Conservation (phyloP, 352 stramenopile genomes). For the Globisporangium apiculatum region DNA sequence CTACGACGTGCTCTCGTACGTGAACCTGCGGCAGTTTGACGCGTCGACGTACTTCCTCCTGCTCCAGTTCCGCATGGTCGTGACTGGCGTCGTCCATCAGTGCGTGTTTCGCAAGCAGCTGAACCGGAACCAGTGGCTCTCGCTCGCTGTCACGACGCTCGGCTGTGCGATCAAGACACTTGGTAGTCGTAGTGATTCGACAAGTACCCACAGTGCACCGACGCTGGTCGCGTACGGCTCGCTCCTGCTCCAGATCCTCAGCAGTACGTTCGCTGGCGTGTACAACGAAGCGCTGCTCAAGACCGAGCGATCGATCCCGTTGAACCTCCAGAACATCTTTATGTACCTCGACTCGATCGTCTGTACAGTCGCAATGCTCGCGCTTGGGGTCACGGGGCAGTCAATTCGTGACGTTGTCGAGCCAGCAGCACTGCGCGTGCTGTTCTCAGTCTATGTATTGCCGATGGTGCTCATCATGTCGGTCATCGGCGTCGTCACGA, state of each 20-base stretch:
- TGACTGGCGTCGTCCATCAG: conserved; percentile 72
- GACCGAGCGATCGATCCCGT: conserved; percentile 53
- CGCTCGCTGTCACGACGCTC: conserved; percentile 56
- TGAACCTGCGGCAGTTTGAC: conserved; percentile 73
- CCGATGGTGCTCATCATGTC: conserved; percentile 85
- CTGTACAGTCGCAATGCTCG: conserved; percentile 60
- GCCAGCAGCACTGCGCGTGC: conserved; percentile 35
- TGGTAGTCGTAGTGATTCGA: too few relatives aligned
- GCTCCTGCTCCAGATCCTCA: conserved; percentile 71
- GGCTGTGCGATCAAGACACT: conserved; percentile 77
- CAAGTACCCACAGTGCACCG: conserved; percentile 9
- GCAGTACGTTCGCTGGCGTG: conserved; percentile 72
- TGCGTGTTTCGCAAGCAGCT: conserved; percentile 68
- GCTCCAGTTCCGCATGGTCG: conserved; percentile 74
- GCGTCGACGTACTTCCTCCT: conserved; percentile 73
- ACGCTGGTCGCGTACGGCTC: conserved; percentile 48
- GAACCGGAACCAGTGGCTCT: conserved; percentile 75
- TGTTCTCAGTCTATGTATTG: conserved; percentile 70
- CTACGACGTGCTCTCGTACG: conserved; percentile 79
- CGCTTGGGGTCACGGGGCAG: conserved; percentile 57
- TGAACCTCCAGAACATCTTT: conserved; percentile 81
- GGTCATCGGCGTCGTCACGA: conserved; percentile 72
- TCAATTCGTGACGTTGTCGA: conserved; percentile 50
- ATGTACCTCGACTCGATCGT: conserved; percentile 83
- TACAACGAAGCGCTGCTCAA: conserved; percentile 85